Percentiles rank a stretch among this genome's conserved stretches.
Evolutionary conservation across 176 grass and related monocot genomes (phyloP).

Genomic region (Olyra latifolia): DNA sequence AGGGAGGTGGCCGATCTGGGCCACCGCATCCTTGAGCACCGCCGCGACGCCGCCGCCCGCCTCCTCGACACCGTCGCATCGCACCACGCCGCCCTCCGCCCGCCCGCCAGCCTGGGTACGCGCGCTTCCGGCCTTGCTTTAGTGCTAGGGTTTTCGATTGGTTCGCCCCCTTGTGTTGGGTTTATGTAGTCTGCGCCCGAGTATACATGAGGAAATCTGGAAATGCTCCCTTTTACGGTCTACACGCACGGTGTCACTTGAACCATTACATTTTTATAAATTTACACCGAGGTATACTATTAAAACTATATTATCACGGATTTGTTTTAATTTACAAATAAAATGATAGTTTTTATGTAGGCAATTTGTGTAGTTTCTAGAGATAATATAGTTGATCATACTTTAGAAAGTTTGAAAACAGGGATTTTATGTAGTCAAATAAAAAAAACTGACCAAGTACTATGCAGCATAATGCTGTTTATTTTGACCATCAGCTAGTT

Average conservation of each 20-base stretch:
- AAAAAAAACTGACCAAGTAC: too few species aligned
- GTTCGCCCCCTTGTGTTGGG: neutral
- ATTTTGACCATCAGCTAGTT: neutral
- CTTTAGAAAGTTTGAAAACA: too few species aligned
- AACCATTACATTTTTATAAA: too few species aligned
- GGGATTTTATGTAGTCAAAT: too few species aligned
- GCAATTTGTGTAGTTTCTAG: too few species aligned
- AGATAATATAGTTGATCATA: too few species aligned
- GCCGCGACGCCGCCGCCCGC: conserved; percentile 30
- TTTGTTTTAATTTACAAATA: too few species aligned
- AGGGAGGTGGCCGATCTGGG: conserved; percentile 55
- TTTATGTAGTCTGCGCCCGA: neutral
- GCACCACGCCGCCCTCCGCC: conserved; percentile 32
- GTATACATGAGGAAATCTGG: neutral
- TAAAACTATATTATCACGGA: too few species aligned
- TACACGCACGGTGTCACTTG: too few species aligned
- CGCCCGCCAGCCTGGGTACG: conserved; percentile 28
- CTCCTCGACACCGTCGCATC: conserved; percentile 5
- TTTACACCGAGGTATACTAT: too few species aligned
- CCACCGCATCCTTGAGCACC: conserved; percentile 49
- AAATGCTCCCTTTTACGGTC: neutral
- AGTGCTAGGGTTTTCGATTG: conserved; percentile 31
- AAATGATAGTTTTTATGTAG: too few species aligned
- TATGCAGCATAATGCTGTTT: too few species aligned
- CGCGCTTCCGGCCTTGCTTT: neutral